Conservation (phyloP, 768 basidiomycete genomes). For the Arthromyces matolae region DNA sequence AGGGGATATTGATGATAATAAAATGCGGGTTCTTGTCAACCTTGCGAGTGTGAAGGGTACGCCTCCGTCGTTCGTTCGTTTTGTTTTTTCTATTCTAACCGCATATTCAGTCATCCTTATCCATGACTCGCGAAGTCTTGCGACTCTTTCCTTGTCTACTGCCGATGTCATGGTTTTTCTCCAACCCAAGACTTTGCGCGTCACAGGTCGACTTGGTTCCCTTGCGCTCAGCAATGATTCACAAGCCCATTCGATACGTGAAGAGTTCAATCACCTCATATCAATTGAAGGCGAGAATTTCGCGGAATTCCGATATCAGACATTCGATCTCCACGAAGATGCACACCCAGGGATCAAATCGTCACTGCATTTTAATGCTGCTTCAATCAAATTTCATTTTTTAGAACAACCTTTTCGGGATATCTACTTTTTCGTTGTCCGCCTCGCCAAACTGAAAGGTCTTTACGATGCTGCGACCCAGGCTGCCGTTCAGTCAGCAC, state of each 20-base stretch:
- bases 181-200: constrained; percentile 64
- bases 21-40: constrained; percentile 79
- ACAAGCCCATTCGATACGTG: constrained; percentile 41
- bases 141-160: constrained; percentile 86
- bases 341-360: constrained; percentile 80
- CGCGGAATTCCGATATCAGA: constrained; percentile 92
- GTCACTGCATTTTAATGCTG: constrained; percentile 75
- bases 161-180: constrained; percentile 82
- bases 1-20: constrained; percentile 33
- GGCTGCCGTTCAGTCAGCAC: constrained; percentile 87
- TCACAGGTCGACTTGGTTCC: constrained; percentile 80
- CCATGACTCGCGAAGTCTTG: constrained; percentile 65
- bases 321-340: constrained; percentile 71
- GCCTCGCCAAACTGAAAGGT: constrained; percentile 88
- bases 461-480: constrained; percentile 92
- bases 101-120: constrained; percentile 63
- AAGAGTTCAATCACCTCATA: constrained; percentile 79
- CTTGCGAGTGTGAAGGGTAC: constrained; percentile 80
- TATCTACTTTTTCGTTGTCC: constrained; percentile 77
- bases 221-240: constrained; percentile 79
- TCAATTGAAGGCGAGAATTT: constrained; percentile 94
- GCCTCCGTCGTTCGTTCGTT: constrained; percentile 14
- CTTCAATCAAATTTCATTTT: constrained; percentile 86
- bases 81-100: constrained; percentile 1
- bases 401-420: constrained; percentile 88